These are phyloP conservation scores for Leishmania tarentolae DNA, from an alignment of 208 protist genomes.

Conservation along the genomic window DNA sequence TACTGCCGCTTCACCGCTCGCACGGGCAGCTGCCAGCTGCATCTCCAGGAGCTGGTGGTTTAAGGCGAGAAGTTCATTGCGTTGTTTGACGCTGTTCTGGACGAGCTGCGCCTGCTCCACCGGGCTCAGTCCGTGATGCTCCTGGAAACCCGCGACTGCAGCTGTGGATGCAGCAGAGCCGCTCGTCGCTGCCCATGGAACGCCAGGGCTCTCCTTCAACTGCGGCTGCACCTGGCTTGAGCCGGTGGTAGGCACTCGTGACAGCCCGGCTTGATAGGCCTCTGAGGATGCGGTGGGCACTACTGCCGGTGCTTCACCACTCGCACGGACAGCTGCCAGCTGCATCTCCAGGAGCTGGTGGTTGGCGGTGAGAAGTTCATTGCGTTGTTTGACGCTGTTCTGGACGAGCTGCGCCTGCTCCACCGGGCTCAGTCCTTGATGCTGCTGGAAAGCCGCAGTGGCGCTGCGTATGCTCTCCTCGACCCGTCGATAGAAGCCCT, in stretches of 20 bases:
- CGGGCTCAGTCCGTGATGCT: conserved; percentile 40
- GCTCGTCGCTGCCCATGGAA: conserved; percentile 6
- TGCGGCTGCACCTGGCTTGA: background rate
- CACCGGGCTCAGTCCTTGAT: conserved; percentile 42
- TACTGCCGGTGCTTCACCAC: conserved; percentile 9
- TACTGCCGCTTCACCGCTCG: conserved; percentile 12
- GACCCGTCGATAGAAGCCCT: conserved; percentile 49
- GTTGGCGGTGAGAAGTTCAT: conserved; percentile 70
- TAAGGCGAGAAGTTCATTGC: conserved; percentile 65
- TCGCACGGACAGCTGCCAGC: conserved; percentile 37
- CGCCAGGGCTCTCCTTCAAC: conserved; percentile 10
- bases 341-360: conserved; percentile 72
- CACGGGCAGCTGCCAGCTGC: conserved; percentile 48
- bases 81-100: conserved; percentile 67
- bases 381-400: conserved; percentile 69
- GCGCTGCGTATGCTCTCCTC: conserved; percentile 34
- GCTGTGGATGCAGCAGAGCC: background rate
- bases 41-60: conserved; percentile 76
- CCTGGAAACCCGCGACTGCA: conserved; percentile 15
- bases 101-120: conserved; percentile 70
- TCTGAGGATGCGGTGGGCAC: background rate
- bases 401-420: conserved; percentile 72
- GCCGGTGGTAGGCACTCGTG: background rate
- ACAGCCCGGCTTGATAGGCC: no score
- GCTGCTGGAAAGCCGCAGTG: conserved; percentile 22